Percentiles rank a stretch among this genome's conserved stretches.
phyloP scores from a whole-genome alignment of 2,329 filamentous ascomycete species.

The Fusarium papillatum region DNA sequence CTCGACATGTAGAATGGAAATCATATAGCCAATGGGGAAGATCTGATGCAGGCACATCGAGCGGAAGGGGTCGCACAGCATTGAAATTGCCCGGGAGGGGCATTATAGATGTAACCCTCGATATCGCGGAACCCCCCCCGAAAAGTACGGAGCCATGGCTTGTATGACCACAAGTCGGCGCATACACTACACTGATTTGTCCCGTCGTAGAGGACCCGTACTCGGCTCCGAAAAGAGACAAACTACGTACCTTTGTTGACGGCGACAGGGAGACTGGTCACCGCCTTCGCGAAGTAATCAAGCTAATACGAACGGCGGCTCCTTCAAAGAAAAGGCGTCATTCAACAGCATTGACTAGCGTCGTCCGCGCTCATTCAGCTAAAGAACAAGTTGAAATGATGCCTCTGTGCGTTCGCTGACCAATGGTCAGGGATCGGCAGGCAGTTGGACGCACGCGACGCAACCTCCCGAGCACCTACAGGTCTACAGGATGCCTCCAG shows the following conservation, averaged over 20 bases:
- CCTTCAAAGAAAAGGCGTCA: not conserved
- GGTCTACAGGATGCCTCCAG: not conserved
- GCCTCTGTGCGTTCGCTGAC: not conserved
- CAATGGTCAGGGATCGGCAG: constrained; percentile 2
- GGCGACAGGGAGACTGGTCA: constrained; percentile 1
- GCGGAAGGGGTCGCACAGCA: constrained; percentile 4
- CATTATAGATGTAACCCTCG: not conserved
- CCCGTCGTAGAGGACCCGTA: not conserved
- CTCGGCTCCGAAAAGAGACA: constrained; percentile 2
- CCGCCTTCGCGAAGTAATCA: not conserved
- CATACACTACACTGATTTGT: not conserved
- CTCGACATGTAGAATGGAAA: not conserved
- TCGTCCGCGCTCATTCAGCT: not conserved
- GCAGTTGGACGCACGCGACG: not conserved
- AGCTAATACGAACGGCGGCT: not conserved
- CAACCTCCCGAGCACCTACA: not conserved
- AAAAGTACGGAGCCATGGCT: not conserved
- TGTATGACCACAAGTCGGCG: not conserved
- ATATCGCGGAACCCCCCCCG: not conserved
- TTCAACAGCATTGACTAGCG: not conserved
- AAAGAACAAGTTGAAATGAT: not conserved
- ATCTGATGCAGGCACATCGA: not conserved
- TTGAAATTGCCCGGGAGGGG: not conserved
- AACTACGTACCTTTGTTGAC: not conserved
- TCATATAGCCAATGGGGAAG: not conserved